phyloP scores from a whole-genome alignment of 2,329 filamentous ascomycete genomes.

The Xylaria sp. region DNA sequence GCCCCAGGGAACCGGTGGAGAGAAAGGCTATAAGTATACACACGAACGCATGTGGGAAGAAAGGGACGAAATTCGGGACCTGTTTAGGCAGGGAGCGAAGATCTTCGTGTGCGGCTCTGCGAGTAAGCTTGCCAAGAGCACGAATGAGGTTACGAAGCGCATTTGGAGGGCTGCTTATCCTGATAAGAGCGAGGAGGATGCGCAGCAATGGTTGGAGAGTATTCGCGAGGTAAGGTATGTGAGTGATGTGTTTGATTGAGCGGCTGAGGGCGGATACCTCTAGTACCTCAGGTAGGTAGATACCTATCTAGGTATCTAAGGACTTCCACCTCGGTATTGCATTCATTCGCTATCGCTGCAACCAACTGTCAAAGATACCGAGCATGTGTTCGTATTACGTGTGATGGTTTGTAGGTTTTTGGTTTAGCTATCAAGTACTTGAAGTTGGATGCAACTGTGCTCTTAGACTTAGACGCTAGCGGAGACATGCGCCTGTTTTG shows the following conservation, averaged over 20 bases:
- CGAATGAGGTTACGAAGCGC: constrained; percentile 20
- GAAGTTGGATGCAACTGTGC: too few species aligned
- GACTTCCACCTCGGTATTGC: too few species aligned
- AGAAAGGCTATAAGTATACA: constrained; percentile 9
- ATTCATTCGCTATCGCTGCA: too few species aligned
- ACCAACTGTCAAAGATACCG: too few species aligned
- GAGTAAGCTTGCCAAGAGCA: constrained; percentile 26
- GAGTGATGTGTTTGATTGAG: constrained; percentile 31
- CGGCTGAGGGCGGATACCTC: too few species aligned
- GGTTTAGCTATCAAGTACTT: too few species aligned
- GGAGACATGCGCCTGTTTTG: too few species aligned
- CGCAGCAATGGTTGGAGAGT: constrained; percentile 24
- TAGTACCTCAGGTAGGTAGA: too few species aligned
- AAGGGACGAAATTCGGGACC: constrained; percentile 13
- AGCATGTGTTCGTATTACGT: too few species aligned
- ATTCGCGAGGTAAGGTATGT: constrained; percentile 30
- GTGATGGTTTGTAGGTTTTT: too few species aligned
- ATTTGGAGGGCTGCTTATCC: constrained; percentile 19
- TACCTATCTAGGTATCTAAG: too few species aligned
- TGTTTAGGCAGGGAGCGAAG: constrained; percentile 17
- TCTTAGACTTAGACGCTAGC: too few species aligned
- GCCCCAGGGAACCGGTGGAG: not conserved
- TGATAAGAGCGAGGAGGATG: constrained; percentile 25
- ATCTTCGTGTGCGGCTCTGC: constrained; percentile 25
- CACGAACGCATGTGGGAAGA: constrained; percentile 27